Evolutionary conservation across 2,329 filamentous ascomycete genomes (phyloP), one percentile per base, ranked within the genome.

Genomic region (Aspergillus versicolor): DNA sequence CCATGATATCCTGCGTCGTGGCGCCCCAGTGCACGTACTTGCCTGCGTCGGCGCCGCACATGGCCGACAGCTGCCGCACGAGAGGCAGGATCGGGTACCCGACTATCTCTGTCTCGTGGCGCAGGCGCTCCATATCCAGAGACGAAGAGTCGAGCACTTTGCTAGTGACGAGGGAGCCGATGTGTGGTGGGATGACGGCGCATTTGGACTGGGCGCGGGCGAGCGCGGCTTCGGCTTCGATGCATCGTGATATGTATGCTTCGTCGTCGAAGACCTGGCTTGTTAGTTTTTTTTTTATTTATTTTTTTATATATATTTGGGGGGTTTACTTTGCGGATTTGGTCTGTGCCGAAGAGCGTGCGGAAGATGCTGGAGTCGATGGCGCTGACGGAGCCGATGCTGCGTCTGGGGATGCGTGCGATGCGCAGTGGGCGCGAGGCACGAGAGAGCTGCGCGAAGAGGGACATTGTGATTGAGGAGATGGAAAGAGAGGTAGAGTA

Each of bases 1-100:
- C 82, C 82, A 84, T 84, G 57, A 84, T 84, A 61, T 85, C 82
- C 60, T 85, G 82, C 0, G 82, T 85, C 0, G 82, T 84, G 2
- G 82, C 81, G 8, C 82, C 82, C 82, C 82, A 84, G 64, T 84
- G 82, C 11, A 84, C 77, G 61, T 82, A 84, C 57, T 76, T 73
- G n/a, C 68, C 74, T 12, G 65, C 66, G 5, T 70, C 62, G 32
- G 71, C 67, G 13, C 64, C 66, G 22, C 64, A 68, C n/a, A 67
- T 67, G 27, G 70, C 68, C 1, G 75, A 75, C 22, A 83, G 66
- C 57, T 83, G 81, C 37, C 77, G 72, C 3, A 83, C 77, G 12
- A 84, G 63, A 1, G 80, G 79, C 0, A 84, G 70, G 8, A 84
- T 81, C 0, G 81, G 81, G 53, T 84, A 83, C 1, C 81, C 81